A percentile compares a stretch with the other conserved stretches of the same genome.
These are phyloP conservation scores for Entelexis sorbosivorans DNA, from an alignment of 1,139 yeast species.

Conservation along the genomic window DNA sequence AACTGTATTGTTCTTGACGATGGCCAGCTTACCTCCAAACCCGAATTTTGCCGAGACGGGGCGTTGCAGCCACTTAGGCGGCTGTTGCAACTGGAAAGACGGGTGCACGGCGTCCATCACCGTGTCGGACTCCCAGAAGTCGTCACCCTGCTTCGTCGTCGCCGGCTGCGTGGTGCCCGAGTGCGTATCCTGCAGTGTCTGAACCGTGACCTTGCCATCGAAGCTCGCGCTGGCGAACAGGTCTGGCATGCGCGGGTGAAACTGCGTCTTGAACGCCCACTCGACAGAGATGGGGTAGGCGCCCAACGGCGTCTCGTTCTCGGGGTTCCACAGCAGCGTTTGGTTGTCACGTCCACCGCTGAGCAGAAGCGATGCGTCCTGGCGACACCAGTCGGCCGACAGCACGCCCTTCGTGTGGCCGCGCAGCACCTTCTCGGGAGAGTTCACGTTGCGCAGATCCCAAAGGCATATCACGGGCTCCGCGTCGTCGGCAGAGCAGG, in stretches of 20 bases:
- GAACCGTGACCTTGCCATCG: constrained; percentile 76
- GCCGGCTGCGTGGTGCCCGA: constrained; percentile 16
- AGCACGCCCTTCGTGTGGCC: constrained; percentile 87
- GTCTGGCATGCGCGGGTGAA: constrained; percentile 84
- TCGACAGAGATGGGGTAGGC: constrained; percentile 86
- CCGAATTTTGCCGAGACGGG: constrained; percentile 79
- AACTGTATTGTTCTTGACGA: constrained; percentile 41
- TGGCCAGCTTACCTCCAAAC: constrained; percentile 81
- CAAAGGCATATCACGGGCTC: constrained; percentile 77
- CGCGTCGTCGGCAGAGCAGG: constrained; percentile 75
- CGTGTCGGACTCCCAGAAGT: constrained; percentile 75
- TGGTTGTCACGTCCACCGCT: constrained; percentile 90
- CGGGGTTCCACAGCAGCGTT: constrained; percentile 84
- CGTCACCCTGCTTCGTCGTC: constrained; percentile 44
- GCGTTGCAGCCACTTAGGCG: constrained; percentile 79
- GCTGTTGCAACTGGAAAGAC: constrained; percentile 52
- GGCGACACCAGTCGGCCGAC: constrained; percentile 86
- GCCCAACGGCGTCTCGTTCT: constrained; percentile 49
- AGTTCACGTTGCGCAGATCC: constrained; percentile 89
- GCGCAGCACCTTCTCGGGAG: constrained; percentile 62
- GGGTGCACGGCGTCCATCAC: constrained; percentile 60
- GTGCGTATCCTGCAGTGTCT: constrained; percentile 70
- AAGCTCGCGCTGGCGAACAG: constrained; percentile 87
- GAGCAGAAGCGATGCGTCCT: constrained; percentile 65
- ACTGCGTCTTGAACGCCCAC: constrained; percentile 83